Conservation (phyloP, 768 basidiomycete genomes). For the Coprinopsis marcescibilis region DNA sequence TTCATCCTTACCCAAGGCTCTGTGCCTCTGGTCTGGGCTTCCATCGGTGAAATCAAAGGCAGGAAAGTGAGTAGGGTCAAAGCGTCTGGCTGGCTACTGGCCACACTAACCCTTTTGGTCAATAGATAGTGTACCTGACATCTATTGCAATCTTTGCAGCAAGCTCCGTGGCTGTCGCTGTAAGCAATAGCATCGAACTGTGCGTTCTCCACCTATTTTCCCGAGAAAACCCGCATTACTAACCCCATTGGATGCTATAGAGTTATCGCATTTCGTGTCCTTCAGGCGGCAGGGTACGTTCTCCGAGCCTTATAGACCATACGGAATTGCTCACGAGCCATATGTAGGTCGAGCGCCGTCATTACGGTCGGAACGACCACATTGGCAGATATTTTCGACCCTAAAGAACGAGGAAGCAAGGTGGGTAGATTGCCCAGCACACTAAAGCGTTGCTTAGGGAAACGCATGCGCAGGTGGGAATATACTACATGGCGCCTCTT, state of each 20-base stretch:
- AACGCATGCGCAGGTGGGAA: conserved; percentile 47
- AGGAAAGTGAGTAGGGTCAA: conserved; percentile 44
- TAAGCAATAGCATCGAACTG: conserved; percentile 46
- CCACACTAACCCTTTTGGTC: background rate
- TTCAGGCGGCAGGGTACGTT: conserved; percentile 62
- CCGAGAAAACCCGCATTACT: too few species aligned
- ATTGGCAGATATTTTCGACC: conserved; percentile 73
- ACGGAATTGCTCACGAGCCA: background rate
- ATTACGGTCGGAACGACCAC: conserved; percentile 72
- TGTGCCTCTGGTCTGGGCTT: conserved; percentile 63
- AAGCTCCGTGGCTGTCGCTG: conserved; percentile 52
- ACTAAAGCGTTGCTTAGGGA: background rate
- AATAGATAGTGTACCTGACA: conserved; percentile 44
- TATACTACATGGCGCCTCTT: conserved; percentile 76
- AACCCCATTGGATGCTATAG: conserved; percentile 20
- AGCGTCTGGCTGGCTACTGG: background rate
- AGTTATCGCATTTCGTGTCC: conserved; percentile 61
- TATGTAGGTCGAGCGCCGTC: conserved; percentile 54
- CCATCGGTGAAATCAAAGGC: conserved; percentile 70
- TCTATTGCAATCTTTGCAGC: conserved; percentile 48
- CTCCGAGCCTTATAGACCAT: background rate
- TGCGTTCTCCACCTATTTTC: conserved; percentile 19
- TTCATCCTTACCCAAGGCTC: conserved; percentile 71
- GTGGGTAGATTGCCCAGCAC: conserved; percentile 14
- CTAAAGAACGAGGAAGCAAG: conserved; percentile 65